Base-by-base conservation (phyloP, 169 alveolate genomes). In the Eimeria tenella region DNA sequence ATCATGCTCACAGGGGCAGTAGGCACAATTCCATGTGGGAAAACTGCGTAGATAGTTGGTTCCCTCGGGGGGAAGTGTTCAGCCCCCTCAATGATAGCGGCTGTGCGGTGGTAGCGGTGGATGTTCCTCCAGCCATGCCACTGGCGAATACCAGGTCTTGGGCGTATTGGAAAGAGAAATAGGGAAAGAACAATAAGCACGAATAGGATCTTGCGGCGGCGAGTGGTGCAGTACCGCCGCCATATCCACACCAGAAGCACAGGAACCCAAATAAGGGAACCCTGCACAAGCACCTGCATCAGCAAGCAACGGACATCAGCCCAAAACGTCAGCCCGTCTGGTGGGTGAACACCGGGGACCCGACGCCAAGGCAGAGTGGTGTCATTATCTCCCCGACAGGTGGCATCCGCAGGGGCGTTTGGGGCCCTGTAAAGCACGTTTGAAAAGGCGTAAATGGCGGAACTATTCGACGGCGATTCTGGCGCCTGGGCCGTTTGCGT, bases 21-120 rank as follows among this genome's bases (percentile, higher is more conserved):
- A 55, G 95, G 95, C 25, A 93, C 90, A 58, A 93, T 75, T 3
- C 91, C 95, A 49, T 93, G 95, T 1, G 95, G 95, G 63, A 83
- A 50, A 8, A 83, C 92, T 1, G 95, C 62, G 53, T 58, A 93
- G 63, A 93, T 70, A 50, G 95, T 93, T 6, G 93, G 93, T 15
- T 93, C 62, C 7, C 82, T 25, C 4, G 95, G 95, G n/a, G 95
- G 95, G 19, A 93, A 71, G 60, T 50, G 23, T 68, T 93, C 83
- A 58, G 95, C 74, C 4, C 63, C 93, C 62, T 93, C 95, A 70
- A 93, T 81, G 52, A 93, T 93, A 3, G 74, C 93, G 13, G 95
- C 58, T 1, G 93, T 83, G 60, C 93, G 93, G 68, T 93, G 95
- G 52, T 93, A 93, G 19, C 90, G 86, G 63, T 83, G 93, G 13